Evolutionary conservation across 2,329 filamentous ascomycete species (phyloP).

Genomic region (Hyphodiscus sp.): DNA sequence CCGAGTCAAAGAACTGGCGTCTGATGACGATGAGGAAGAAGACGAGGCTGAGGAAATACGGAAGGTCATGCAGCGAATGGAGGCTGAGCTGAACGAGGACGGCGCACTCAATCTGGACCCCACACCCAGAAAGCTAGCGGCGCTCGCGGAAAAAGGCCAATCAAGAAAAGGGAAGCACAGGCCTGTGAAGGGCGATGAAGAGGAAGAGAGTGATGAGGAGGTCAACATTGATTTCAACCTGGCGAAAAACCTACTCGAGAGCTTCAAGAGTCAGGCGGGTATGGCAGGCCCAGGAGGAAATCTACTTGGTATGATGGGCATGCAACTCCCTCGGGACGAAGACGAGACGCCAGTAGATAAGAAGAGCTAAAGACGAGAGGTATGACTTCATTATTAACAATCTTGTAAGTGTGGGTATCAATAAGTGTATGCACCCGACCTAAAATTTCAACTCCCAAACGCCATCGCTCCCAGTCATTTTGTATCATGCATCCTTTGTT

Average conservation of each 20-base stretch:
- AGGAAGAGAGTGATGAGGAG: slow-evolving; percentile 51
- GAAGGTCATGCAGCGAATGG: slow-evolving; percentile 62
- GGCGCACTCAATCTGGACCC: slow-evolving; percentile 56
- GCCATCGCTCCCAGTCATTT: slow-evolving; percentile 4
- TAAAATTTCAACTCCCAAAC: neutral
- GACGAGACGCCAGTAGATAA: slow-evolving; percentile 35
- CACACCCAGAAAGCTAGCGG: slow-evolving; percentile 28
- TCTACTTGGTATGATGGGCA: slow-evolving; percentile 77
- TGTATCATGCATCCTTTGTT: slow-evolving; percentile 4
- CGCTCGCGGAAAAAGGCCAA: slow-evolving; percentile 24
- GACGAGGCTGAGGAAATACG: slow-evolving; percentile 56
- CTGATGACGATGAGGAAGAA: slow-evolving; percentile 40
- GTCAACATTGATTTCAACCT: slow-evolving; percentile 80
- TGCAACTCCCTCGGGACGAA: slow-evolving; percentile 75
- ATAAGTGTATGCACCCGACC: neutral
- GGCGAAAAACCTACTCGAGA: slow-evolving; percentile 84
- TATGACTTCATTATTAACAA: slow-evolving; percentile 5
- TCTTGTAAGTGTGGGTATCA: slow-evolving; percentile 16
- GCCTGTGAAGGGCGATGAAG: slow-evolving; percentile 26
- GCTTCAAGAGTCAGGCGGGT: slow-evolving; percentile 85
- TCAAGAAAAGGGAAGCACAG: slow-evolving; percentile 14
- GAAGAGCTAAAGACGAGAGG: slow-evolving; percentile 3
- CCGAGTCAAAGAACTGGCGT: slow-evolving; percentile 22
- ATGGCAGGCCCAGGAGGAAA: slow-evolving; percentile 83
- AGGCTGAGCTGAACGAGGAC: slow-evolving; percentile 62